Evolutionary conservation across 2,329 filamentous ascomycete genomes (phyloP), one percentile per base, ranked within the genome.

Genomic region (Didymella pinodella): DNA sequence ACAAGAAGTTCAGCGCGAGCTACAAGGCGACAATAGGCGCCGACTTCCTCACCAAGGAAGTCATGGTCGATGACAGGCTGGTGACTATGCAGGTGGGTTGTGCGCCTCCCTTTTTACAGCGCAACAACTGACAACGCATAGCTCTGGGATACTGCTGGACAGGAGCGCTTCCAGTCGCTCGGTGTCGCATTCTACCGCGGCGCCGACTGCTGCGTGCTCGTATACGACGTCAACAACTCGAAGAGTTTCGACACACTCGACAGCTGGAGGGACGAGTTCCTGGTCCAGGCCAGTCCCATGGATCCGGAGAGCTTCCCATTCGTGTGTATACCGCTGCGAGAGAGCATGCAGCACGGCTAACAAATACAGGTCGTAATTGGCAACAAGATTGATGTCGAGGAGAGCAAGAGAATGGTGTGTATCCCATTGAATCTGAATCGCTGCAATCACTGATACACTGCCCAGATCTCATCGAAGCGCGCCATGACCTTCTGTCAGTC

Each of bases 1-100:
- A 99, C 85, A 99, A 99, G 84, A 98, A 99, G 80, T 99, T 99
- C 84, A 97, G 93, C 78, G 94, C 93, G 69, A 97, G 93, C 83
- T 99, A 99, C 88, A 99, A 99, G 83, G 95, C 95, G 60, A 99
- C 95, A 45, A 99, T 99, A 78, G 95, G 95, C 68, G 95, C 95
- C 78, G 95, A 99, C 80, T 99, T 99, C 81, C 85, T 99, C 62
- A 99, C 95, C 56, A 96, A 97, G 79, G 95, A 99, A 83, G 95
- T 99, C 40, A 84, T 97, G 65, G 94, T 99, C 54, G 95, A 98
- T 80, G 95, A 98, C 81, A 88, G 94, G 76, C 87, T 98, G 75
- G 95, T 99, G 67, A 99, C 95, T 34, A 98, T 99, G 93, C 95
- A 98, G 90, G 91, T 92, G 84, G 18, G 68, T 65, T 16, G n/a